These are phyloP conservation scores for Colletotrichum sp. DNA, from an alignment of 2,329 filamentous ascomycete genomes.

Conservation along the genomic window DNA sequence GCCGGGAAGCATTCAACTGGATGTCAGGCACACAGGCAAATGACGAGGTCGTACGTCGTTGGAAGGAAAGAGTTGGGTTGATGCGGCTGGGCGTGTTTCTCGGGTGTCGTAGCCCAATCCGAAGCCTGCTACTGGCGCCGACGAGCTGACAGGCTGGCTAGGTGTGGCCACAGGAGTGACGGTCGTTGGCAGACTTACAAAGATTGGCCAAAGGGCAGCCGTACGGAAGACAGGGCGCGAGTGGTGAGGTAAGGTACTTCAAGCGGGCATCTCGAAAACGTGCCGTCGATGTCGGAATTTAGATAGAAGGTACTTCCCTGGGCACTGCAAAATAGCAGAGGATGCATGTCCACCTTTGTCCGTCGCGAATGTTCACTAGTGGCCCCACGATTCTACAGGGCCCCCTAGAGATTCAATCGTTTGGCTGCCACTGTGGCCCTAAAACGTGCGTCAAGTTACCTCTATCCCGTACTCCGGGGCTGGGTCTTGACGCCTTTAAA, in stretches of 20 bases:
- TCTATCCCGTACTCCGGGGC: slow-evolving; percentile 7
- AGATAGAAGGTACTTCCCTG: slow-evolving; percentile 8
- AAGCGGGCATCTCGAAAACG: background rate
- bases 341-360: background rate
- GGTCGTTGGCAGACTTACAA: background rate
- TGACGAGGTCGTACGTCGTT: background rate
- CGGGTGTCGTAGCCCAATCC: background rate
- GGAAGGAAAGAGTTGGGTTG: background rate
- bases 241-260: background rate
- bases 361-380: background rate
- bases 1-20: background rate
- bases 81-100: background rate
- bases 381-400: slow-evolving; percentile 3
- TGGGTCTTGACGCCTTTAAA: slow-evolving; percentile 14
- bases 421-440: slow-evolving; percentile 8
- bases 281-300: background rate
- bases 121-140: background rate
- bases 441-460: slow-evolving; percentile 19
- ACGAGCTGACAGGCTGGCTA: background rate
- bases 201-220: background rate
- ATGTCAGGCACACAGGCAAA: background rate
- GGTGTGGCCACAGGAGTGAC: background rate
- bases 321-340: background rate
- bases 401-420: background rate
- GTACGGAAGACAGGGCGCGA: background rate